Conservation (phyloP, 371 early-diverging fungal species). For the Capillidium rhysosporum region DNA sequence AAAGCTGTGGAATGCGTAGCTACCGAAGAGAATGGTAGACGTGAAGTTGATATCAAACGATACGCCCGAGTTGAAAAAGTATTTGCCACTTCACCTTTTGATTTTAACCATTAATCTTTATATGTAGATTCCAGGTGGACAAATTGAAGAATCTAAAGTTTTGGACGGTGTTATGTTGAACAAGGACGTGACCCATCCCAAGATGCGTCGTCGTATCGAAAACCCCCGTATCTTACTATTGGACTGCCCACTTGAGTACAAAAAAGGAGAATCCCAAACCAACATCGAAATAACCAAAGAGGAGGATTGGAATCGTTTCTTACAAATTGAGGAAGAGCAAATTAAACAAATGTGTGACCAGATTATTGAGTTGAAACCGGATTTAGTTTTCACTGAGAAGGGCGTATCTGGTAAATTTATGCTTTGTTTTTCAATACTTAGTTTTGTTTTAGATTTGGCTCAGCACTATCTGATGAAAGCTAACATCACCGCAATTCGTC, state of each 20-base stretch:
- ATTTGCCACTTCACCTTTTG: too few species aligned
- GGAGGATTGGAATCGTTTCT: conserved; percentile 87
- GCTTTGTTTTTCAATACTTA: conserved; percentile 2
- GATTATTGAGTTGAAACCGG: conserved; percentile 93
- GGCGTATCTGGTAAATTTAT: conserved; percentile 74
- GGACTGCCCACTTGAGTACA: conserved; percentile 99
- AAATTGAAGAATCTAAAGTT: conserved; percentile 91
- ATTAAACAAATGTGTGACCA: conserved; percentile 90
- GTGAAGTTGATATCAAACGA: conserved; percentile 93
- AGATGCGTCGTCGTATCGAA: conserved; percentile 97
- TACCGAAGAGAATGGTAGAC: conserved; percentile 43
- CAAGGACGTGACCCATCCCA: conserved; percentile 99
- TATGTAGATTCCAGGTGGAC: conserved; percentile 87
- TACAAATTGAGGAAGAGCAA: conserved; percentile 99
- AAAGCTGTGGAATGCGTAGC: conserved; percentile 89
- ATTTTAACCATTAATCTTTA: background rate
- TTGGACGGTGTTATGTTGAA: conserved; percentile 98
- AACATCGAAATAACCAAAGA: conserved; percentile 96
- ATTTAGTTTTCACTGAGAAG: conserved; percentile 99
- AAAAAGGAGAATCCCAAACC: conserved; percentile 99
- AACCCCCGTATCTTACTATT: conserved; percentile 96
- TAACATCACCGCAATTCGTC: conserved; percentile 96
- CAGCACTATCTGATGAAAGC: conserved; percentile 95
- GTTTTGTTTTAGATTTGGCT: conserved; percentile 50
- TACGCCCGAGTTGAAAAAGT: conserved; percentile 96